phyloP scores from a whole-genome alignment of 106 monocot species.

The Allium fistulosum region DNA sequence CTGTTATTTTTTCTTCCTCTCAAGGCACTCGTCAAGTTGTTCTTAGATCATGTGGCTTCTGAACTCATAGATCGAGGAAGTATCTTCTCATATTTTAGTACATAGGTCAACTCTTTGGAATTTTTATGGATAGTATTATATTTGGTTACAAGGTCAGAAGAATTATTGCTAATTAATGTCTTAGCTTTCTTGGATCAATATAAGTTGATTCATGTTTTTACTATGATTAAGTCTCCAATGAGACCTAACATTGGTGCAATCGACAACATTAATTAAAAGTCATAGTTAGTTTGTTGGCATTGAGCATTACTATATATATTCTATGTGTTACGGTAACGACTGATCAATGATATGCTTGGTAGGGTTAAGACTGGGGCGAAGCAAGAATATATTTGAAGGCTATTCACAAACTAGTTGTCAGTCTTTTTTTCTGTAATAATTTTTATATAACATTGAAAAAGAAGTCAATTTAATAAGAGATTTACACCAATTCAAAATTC shows the following conservation, averaged over 20 bases:
- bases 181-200: conserved; percentile 5
- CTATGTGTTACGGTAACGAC: too few relatives aligned
- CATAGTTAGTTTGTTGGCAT: neutral
- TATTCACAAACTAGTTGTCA: neutral
- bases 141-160: neutral
- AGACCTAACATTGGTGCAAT: neutral
- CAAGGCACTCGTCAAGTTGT: conserved; percentile 13
- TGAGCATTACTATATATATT: neutral
- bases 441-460: neutral
- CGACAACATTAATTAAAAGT: too few relatives aligned
- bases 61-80: neutral
- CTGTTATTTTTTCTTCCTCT: neutral
- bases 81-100: conserved; percentile 7
- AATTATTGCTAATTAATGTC: neutral
- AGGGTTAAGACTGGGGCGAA: neutral
- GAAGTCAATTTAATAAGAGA: neutral
- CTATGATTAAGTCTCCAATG: conserved; percentile 9
- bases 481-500: too few relatives aligned
- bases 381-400: neutral
- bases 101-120: conserved; percentile 7
- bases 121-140: neutral
- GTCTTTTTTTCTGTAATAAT: neutral
- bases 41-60: conserved; percentile 7
- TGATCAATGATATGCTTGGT: too few relatives aligned
- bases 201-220: conserved; percentile 8